These are phyloP conservation scores for Lophium mytilinum DNA, from an alignment of 495 filamentous ascomycete species.

Conservation along the genomic window DNA sequence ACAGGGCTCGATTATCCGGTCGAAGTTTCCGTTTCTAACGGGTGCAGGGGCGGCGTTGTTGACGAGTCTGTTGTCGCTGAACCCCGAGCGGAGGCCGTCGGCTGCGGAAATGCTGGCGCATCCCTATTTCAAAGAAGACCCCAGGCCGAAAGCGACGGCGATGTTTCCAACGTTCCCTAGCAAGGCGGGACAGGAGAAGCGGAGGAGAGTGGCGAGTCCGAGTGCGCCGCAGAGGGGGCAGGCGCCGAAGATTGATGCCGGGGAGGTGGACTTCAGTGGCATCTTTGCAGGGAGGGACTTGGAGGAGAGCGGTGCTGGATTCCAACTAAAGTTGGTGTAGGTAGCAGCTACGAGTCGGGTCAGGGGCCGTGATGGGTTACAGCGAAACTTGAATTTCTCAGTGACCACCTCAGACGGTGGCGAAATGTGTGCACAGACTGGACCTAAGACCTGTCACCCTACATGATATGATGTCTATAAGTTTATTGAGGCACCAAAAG, in stretches of 20 bases:
- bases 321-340: conserved; percentile 61
- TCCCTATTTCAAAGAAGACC: conserved; percentile 82
- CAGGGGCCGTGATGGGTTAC: too few relatives aligned
- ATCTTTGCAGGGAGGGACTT: conserved; percentile 65
- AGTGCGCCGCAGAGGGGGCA: conserved; percentile 80
- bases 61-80: conserved; percentile 58
- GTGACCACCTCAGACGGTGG: too few relatives aligned
- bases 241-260: conserved; percentile 53
- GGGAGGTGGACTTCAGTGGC: conserved; percentile 69
- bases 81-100: conserved; percentile 62
- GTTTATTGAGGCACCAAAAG: too few relatives aligned
- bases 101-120: conserved; percentile 67
- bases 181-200: conserved; percentile 86
- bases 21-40: conserved; percentile 75
- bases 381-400: too few relatives aligned
- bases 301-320: conserved; percentile 72
- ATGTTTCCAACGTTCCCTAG: conserved; percentile 66
- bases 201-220: conserved; percentile 64
- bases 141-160: conserved; percentile 72
- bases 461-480: too few relatives aligned
- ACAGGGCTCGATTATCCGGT: conserved; percentile 46
- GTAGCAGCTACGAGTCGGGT: too few relatives aligned
- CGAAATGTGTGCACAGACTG: too few relatives aligned
- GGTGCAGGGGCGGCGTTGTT: conserved; percentile 64
- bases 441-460: too few relatives aligned